Evolutionary conservation across 2,329 filamentous ascomycete genomes (phyloP), one percentile per base, ranked within the genome.

Genomic region (Leptographium wingfieldii): DNA sequence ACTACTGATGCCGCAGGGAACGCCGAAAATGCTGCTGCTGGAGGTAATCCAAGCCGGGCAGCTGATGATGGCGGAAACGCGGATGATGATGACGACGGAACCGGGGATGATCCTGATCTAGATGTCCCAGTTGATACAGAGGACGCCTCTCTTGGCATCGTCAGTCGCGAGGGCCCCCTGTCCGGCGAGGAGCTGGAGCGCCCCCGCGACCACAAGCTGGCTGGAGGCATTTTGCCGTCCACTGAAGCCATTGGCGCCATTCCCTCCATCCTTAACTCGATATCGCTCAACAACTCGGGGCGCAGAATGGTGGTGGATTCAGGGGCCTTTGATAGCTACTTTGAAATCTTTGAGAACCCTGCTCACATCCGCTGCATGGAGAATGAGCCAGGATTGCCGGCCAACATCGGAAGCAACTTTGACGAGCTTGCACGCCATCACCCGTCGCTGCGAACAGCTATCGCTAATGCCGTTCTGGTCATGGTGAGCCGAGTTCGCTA

Each of bases 341-440:
- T 99, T 65, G 90, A 96, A 69, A 90, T 97, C n/a, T 99, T 99
- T 65, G 90, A 96, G 72, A 97, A 90, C 65, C 85, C 91, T 2
- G 81, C 84, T 19, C 95, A 99, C 72, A 84, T 99, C 61, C 89
- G 88, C 66, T 87, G 86, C 64, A 85, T 99, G 79, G 63, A 89
- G 63, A 77, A 78, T 46, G 92, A 96, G 65, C 76, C 80, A 5
- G 76, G 78, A 43, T 78, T 95, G 61, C 81, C 92, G 11, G 81
- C 81, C 35, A 82, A 84, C 48, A 80, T 99, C 56, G 94, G 94
- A 12, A 82, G 82, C 31, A 88, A 86, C 49, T 96, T 99, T 68
- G 94, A 99, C 70, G 94, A 99, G 72, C 80, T 99, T 61, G 88
- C 92, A 58, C 85, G 94, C 49, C 94, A 99, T 69, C 94, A 99